Conservation (phyloP, 768 basidiomycete genomes). For the Rhizopogon salebrosus region DNA sequence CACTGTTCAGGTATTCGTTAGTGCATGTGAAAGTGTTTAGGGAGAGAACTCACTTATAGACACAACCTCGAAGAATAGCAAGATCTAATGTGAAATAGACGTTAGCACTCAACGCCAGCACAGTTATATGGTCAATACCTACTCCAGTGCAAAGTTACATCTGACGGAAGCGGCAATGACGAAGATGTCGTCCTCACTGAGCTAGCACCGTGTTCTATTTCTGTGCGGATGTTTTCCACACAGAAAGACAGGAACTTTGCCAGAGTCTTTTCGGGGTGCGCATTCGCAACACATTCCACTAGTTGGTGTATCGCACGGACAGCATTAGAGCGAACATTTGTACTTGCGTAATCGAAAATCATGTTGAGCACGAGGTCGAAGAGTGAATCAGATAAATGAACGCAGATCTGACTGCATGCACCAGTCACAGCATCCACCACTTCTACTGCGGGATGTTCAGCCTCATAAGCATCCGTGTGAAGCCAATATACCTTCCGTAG, state of each 20-base stretch:
- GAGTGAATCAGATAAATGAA: slow-evolving; percentile 66
- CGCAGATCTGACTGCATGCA: slow-evolving; percentile 56
- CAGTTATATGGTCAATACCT: slow-evolving; percentile 18
- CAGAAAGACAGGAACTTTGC: slow-evolving; percentile 77
- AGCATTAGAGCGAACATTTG: slow-evolving; percentile 77
- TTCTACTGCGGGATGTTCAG: slow-evolving; percentile 41
- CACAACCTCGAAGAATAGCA: slow-evolving; percentile 72
- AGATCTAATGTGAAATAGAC: slow-evolving; percentile 40
- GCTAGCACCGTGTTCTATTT: slow-evolving; percentile 83
- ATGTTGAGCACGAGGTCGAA: slow-evolving; percentile 80
- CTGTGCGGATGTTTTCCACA: slow-evolving; percentile 58
- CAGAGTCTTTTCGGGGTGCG: slow-evolving; percentile 70
- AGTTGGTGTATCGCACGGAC: slow-evolving; percentile 84
- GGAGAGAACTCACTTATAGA: slow-evolving; percentile 56
- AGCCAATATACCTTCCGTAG: slow-evolving; percentile 50
- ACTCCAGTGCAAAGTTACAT: slow-evolving; percentile 89
- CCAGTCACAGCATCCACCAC: slow-evolving; percentile 72
- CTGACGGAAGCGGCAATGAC: slow-evolving; percentile 65
- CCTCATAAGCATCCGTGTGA: neutral
- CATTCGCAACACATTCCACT: slow-evolving; percentile 81
- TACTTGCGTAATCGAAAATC: slow-evolving; percentile 78
- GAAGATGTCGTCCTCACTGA: slow-evolving; percentile 67
- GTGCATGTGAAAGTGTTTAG: neutral
- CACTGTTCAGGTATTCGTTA: slow-evolving; percentile 25
- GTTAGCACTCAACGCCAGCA: neutral